Conservation (phyloP, 2,329 filamentous ascomycete species). For the Neonectria punicea region DNA sequence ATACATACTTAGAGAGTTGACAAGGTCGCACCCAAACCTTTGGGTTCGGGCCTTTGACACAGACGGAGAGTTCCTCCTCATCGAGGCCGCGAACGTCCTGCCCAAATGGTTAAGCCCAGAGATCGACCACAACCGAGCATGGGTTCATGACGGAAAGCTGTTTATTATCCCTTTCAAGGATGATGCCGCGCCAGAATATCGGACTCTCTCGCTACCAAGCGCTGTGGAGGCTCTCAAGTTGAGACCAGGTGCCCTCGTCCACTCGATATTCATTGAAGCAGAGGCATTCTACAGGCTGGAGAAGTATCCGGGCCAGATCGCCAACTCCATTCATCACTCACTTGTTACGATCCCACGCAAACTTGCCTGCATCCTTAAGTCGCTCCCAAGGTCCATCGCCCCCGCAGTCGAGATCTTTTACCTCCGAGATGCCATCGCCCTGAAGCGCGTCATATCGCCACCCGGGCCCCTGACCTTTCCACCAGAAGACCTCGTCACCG, state of each 20-base stretch:
- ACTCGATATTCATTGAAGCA: constrained; percentile 79
- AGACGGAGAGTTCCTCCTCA: constrained; percentile 94
- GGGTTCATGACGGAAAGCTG: constrained; percentile 84
- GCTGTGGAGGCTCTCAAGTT: constrained; percentile 71
- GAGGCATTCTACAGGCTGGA: constrained; percentile 91
- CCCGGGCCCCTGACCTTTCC: constrained; percentile 70
- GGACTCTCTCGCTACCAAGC: constrained; percentile 68
- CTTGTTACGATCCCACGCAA: constrained; percentile 81
- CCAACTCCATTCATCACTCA: constrained; percentile 79
- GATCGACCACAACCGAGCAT: constrained; percentile 86
- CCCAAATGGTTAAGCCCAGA: constrained; percentile 94
- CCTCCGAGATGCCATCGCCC: constrained; percentile 80
- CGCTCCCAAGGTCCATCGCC: constrained; percentile 79
- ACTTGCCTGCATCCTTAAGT: constrained; percentile 81
- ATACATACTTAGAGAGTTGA: constrained; percentile 85
- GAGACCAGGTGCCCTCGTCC: constrained; percentile 68
- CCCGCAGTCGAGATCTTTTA: constrained; percentile 93
- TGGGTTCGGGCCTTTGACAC: constrained; percentile 89
- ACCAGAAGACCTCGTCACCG: constrained; percentile 80
- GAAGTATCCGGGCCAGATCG: constrained; percentile 83
- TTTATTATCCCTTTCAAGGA: constrained; percentile 73
- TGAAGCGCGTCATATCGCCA: constrained; percentile 73
- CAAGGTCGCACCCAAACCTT: constrained; percentile 74
- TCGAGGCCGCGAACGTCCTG: constrained; percentile 89
- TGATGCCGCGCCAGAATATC: constrained; percentile 44